Percentiles rank a stretch among this genome's conserved stretches.
phyloP scores from a whole-genome alignment of 2,329 filamentous ascomycete genomes.

The Penicillium concentricum region DNA sequence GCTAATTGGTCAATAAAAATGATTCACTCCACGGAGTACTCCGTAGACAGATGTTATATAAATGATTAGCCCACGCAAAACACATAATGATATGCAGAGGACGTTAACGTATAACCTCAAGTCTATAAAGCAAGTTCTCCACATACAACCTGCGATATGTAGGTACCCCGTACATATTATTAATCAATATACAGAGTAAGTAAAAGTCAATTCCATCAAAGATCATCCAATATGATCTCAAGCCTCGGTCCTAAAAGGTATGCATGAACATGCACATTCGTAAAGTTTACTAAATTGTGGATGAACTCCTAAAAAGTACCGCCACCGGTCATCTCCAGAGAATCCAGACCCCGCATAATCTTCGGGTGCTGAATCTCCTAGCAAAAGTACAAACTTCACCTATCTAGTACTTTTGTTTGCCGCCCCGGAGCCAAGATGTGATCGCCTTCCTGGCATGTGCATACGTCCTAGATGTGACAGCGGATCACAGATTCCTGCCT shows the following conservation, averaged over 20 bases:
- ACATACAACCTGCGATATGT: neutral
- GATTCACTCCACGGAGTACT: too few species aligned
- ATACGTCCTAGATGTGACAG: constrained; percentile 16
- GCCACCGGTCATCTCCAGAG: constrained; percentile 1
- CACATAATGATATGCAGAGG: neutral
- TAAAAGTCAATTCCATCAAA: neutral
- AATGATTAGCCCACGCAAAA: neutral
- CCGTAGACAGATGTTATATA: neutral
- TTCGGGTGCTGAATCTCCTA: neutral
- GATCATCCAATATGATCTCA: neutral
- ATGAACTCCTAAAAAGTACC: constrained; percentile 2
- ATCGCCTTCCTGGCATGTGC: constrained; percentile 8
- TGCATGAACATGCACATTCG: constrained; percentile 1
- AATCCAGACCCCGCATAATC: neutral
- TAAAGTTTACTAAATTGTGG: neutral
- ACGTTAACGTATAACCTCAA: neutral
- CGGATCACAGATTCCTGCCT: constrained; percentile 7
- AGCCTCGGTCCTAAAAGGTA: neutral
- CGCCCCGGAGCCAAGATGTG: neutral
- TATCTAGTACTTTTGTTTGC: constrained; percentile 18
- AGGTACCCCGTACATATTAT: neutral
- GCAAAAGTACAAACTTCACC: constrained; percentile 15
- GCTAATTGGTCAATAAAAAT: neutral
- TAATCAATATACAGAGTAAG: neutral
- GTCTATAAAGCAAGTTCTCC: neutral